phyloP scores from a whole-genome alignment of 148 eudicot genomes.

The Rhododendron kiyosumense region DNA sequence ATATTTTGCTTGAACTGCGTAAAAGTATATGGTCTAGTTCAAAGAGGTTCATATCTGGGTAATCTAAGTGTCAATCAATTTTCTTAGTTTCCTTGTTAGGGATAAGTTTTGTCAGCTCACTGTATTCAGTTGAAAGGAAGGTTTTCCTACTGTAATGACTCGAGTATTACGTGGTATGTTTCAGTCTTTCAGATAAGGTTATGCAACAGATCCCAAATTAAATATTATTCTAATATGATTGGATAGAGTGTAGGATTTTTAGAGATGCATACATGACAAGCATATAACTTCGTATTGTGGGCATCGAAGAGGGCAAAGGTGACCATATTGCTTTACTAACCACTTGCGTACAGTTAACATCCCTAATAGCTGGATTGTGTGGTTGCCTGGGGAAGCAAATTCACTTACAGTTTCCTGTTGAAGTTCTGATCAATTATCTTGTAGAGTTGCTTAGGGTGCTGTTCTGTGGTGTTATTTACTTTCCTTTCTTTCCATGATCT shows the following conservation, averaged over 20 bases:
- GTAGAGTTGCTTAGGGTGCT: conserved; percentile 4
- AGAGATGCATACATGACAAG: not conserved
- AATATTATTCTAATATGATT: not conserved
- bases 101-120: not conserved
- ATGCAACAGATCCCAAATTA: conserved; percentile 2
- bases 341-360: not conserved
- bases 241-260: not conserved
- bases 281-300: not conserved
- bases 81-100: not conserved
- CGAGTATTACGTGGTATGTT: not conserved
- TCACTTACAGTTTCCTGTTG: not conserved
- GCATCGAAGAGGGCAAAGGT: conserved; percentile 6
- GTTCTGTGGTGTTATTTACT: not conserved
- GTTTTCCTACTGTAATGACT: not conserved
- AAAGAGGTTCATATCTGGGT: not conserved
- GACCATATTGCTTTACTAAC: not conserved
- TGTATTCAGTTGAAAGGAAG: not conserved
- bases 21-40: not conserved
- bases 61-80: not conserved
- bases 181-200: not conserved
- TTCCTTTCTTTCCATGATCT: not conserved
- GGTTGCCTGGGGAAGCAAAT: conserved; percentile 2
- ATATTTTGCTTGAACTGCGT: not conserved
- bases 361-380: not conserved
- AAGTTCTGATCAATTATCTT: not conserved